Evolutionary conservation across 2,329 filamentous ascomycete species (phyloP), one percentile per base, ranked within the genome.

Genomic region (Colletotrichum melonis): DNA sequence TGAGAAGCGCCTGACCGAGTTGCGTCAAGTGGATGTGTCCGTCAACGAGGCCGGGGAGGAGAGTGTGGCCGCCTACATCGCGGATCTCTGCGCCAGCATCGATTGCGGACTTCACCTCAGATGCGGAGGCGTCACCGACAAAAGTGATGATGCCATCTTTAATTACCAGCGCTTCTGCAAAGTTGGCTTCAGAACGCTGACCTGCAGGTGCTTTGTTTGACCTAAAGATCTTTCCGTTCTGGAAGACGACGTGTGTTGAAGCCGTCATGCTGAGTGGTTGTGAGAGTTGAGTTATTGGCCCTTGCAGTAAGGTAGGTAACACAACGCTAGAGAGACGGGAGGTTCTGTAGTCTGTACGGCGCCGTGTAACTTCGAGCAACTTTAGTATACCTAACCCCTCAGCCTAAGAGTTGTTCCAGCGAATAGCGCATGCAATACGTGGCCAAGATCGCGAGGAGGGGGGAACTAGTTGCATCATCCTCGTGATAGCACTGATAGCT

Each of bases 11-110:
- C 76, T 88, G 86, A 2, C 88, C 88, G 30, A 90, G 84, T 59
- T 88, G 83, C 55, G 90, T 82, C 14, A 90, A 82, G 78, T 91
- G 89, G 82, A 89, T 88, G 76, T 91, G 89, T 0, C 87, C 88
- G 75, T 91, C 89, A 63, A 90, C 84, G 77, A 90, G 90, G 6
- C 88, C 87, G 0, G 89, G 88, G 1, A 90, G 79, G 7, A 90
- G 81, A 9, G 84, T 83, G 62, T 76, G 81, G 46, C 83, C 82
- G 14, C 75, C 74, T 24, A 88, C 66, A 19, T 72, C 69, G 42
- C 66, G 69, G 6, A 72, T 38, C 26, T 64, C 58, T 28, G 64
- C 68, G 19, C 78, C 80, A 3, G 73, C 71, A 4, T 74, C 67
- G 46, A 76, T 77, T 4, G 80, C 82, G 1, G 75, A 64, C 2